Evolutionary conservation across 1,139 yeast genomes (phyloP), one percentile per base, ranked within the genome.

Genomic region (Candida sp.): DNA sequence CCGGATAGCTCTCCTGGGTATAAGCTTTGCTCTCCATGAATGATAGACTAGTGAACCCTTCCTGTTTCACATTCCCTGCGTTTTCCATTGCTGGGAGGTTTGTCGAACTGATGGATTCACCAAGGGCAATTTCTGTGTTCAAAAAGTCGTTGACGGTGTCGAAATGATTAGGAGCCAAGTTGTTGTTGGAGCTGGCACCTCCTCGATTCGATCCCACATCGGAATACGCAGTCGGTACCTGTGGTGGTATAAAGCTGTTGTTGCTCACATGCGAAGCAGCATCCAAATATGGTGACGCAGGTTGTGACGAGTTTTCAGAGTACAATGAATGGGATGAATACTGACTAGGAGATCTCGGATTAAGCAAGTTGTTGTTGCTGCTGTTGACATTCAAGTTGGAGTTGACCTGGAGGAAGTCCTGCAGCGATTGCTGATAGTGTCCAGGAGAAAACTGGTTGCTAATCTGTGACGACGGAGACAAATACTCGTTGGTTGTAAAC

Each of bases 101-200:
- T 1, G 78, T 68, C 46, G 68, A 66, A 33, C 77, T 72, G 2
- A 77, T 67, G 5, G 79, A 74, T 34, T 72, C 78, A 2, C 81
- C 81, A 41, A 77, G 62, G 1, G 65, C 72, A 26, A 76, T 75
- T 51, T 74, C 80, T 26, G 49, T 44, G 32, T 35, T 41, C 17
- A 39, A 42, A 27, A 35, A 46, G 23, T 71, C 74, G 52, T 73
- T 72, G 3, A 25, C 42, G 3, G 40, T 26, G 23, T 53, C 54
- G 42, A 51, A 53, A 30, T 41, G 46, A 32, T 51, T 47, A 7
- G 47, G 46, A 6, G 42, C 40, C 41, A 52, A 46, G 38, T 50
- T 38, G 28, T 48, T 49, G 5, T 37, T 34, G 48, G 37, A 30
- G 46, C 42, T 22, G 48, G 47, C n/a, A n/a, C n/a, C n/a, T n/a